These are phyloP conservation scores for Aspergillus sp. DNA, from an alignment of 2,329 filamentous ascomycete genomes.

Conservation along the genomic window DNA sequence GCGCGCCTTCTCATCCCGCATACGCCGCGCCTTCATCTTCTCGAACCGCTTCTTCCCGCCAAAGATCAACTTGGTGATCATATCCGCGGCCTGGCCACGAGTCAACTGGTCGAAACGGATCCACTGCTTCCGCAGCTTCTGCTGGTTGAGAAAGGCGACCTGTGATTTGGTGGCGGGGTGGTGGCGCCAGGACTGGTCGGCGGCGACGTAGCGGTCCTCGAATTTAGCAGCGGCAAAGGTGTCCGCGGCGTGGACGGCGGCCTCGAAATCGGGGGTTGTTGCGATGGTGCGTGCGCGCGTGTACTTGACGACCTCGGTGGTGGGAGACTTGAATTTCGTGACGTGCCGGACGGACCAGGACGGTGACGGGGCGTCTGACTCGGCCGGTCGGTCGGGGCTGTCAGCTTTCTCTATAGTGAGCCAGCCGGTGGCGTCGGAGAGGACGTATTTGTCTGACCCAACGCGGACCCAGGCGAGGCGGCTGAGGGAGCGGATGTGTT, in stretches of 20 bases:
- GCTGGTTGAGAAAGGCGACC: conserved; percentile 42
- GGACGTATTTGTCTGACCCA: conserved; percentile 66
- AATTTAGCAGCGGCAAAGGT: conserved; percentile 70
- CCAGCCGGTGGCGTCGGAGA: conserved; percentile 64
- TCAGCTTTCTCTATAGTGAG: conserved; percentile 46
- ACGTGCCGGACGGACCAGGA: conserved; percentile 34
- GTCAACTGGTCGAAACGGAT: conserved; percentile 52
- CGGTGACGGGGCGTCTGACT: conserved; percentile 5
- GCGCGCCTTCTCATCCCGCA: conserved; percentile 8
- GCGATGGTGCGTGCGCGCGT: conserved; percentile 68
- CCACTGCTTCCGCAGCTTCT: conserved; percentile 20
- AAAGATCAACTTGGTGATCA: conserved; percentile 89
- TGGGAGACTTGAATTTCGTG: conserved; percentile 24
- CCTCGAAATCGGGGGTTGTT: conserved; percentile 62
- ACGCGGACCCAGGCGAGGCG: conserved; percentile 79
- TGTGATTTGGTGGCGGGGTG: conserved; percentile 57
- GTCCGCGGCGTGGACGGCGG: conserved; percentile 81
- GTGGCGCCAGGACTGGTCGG: conserved; percentile 67
- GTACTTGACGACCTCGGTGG: conserved; percentile 52
- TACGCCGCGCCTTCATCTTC: conserved; percentile 24
- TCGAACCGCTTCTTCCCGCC: conserved; percentile 68
- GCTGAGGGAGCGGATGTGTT: conserved; percentile 74
- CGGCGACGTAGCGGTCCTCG: conserved; percentile 64
- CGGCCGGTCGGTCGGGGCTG: not conserved
- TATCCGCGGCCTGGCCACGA: conserved; percentile 79